These are phyloP conservation scores for Aspergillus udagawae DNA, from an alignment of 2,329 filamentous ascomycete genomes.

Conservation along the genomic window DNA sequence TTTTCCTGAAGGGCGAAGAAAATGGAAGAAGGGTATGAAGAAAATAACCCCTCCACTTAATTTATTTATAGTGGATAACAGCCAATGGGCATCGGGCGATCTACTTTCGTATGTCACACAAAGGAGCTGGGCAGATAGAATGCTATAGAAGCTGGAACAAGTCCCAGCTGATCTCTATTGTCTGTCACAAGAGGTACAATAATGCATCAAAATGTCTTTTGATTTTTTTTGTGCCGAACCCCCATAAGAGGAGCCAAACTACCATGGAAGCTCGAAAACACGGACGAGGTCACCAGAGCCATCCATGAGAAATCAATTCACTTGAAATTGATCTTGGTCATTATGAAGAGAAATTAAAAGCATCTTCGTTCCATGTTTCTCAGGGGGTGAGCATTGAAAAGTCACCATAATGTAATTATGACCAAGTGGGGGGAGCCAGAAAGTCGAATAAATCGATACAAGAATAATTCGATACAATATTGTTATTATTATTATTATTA, in stretches of 20 bases:
- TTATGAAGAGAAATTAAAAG: neutral
- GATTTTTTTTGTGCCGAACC: neutral
- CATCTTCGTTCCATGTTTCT: neutral
- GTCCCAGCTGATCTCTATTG: neutral
- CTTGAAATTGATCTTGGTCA: neutral
- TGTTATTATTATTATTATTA: neutral
- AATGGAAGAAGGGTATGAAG: neutral
- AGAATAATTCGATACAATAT: neutral
- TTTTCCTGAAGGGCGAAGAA: neutral
- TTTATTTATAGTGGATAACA: conserved; percentile 19
- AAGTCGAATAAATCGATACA: conserved; percentile 2
- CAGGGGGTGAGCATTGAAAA: neutral
- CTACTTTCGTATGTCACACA: conserved; percentile 20
- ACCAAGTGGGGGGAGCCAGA: conserved; percentile 15
- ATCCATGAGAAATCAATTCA: neutral
- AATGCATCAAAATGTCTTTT: neutral
- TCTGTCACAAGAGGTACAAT: neutral
- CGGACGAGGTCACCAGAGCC: neutral
- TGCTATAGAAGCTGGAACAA: conserved; percentile 10
- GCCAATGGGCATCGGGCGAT: conserved; percentile 18
- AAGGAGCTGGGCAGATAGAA: conserved; percentile 17
- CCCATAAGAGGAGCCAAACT: neutral
- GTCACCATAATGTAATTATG: conserved; percentile 4
- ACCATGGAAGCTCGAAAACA: neutral
- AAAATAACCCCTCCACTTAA: conserved; percentile 3